These are phyloP conservation scores for Silene latifolia DNA, from an alignment of 148 eudicot genomes.

Conservation along the genomic window DNA sequence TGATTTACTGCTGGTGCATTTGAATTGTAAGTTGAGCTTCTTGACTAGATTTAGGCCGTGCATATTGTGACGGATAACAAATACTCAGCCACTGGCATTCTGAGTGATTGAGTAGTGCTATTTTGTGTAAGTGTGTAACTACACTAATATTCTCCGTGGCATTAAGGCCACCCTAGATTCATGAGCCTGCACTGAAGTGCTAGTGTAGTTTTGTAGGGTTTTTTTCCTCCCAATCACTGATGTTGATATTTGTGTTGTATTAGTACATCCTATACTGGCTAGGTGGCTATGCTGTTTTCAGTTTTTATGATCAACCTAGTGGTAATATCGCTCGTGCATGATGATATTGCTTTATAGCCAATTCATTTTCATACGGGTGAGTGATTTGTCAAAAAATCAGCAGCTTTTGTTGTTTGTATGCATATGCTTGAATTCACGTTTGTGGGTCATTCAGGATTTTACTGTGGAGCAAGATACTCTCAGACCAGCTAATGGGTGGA, in stretches of 20 bases:
- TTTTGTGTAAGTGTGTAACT: too few species aligned
- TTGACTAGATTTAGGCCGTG: background rate
- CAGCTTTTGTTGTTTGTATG: conserved; percentile 1
- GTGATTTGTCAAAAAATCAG: background rate
- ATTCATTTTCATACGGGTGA: background rate
- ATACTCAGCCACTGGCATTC: too few species aligned
- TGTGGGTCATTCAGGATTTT: conserved; percentile 56
- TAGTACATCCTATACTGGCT: background rate
- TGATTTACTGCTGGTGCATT: background rate
- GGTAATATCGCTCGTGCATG: background rate
- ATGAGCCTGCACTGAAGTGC: background rate
- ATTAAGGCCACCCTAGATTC: too few species aligned
- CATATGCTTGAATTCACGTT: conserved; percentile 8
- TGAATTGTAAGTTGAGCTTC: background rate
- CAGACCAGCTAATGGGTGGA: conserved; percentile 90
- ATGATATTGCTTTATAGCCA: background rate
- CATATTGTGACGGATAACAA: too few species aligned
- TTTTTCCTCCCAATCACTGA: background rate
- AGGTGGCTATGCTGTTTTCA: background rate
- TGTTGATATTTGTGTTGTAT: background rate
- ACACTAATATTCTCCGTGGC: too few species aligned
- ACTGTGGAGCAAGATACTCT: conserved; percentile 77
- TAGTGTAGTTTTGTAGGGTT: background rate
- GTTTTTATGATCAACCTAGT: background rate
- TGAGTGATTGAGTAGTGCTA: too few species aligned